phyloP scores from a whole-genome alignment of 2,329 filamentous ascomycete species.

The Aureobasidium leucospermi region DNA sequence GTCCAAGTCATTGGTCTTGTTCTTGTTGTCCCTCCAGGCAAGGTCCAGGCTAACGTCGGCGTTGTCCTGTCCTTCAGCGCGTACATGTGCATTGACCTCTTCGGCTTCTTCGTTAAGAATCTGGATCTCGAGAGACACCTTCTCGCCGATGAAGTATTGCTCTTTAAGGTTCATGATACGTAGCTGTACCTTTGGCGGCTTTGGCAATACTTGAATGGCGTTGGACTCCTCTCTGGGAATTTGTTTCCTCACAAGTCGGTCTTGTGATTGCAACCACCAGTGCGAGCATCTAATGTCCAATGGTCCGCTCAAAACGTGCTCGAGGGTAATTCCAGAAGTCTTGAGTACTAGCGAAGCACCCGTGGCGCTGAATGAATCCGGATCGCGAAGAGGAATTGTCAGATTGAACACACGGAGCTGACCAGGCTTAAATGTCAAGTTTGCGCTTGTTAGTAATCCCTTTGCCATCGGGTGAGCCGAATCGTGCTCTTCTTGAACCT shows the following conservation, averaged over 20 bases:
- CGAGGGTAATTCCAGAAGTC: slow-evolving; percentile 58
- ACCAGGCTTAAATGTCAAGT: slow-evolving; percentile 60
- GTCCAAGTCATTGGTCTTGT: slow-evolving; percentile 12
- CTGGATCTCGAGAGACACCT: slow-evolving; percentile 59
- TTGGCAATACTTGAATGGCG: slow-evolving; percentile 67
- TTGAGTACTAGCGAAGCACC: slow-evolving; percentile 58
- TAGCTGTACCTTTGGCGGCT: slow-evolving; percentile 86
- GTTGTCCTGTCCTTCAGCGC: slow-evolving; percentile 30
- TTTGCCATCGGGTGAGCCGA: slow-evolving; percentile 16
- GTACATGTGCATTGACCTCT: slow-evolving; percentile 31
- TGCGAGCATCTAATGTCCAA: background rate
- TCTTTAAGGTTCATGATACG: slow-evolving; percentile 53
- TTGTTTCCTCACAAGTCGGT: slow-evolving; percentile 29
- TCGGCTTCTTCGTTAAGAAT: slow-evolving; percentile 79
- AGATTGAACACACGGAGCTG: slow-evolving; percentile 66
- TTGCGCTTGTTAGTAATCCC: slow-evolving; percentile 48
- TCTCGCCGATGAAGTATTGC: slow-evolving; percentile 82
- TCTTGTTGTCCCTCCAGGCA: slow-evolving; percentile 25
- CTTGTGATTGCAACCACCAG: slow-evolving; percentile 25
- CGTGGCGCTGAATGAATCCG: slow-evolving; percentile 64
- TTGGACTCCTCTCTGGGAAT: slow-evolving; percentile 43
- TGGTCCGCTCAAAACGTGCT: slow-evolving; percentile 49
- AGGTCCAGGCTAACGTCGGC: slow-evolving; percentile 13
- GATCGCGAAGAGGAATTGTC: slow-evolving; percentile 67
- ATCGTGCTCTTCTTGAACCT: slow-evolving; percentile 9